Conservation (phyloP, 331 rosid species). For the Quercus tomentella region DNA sequence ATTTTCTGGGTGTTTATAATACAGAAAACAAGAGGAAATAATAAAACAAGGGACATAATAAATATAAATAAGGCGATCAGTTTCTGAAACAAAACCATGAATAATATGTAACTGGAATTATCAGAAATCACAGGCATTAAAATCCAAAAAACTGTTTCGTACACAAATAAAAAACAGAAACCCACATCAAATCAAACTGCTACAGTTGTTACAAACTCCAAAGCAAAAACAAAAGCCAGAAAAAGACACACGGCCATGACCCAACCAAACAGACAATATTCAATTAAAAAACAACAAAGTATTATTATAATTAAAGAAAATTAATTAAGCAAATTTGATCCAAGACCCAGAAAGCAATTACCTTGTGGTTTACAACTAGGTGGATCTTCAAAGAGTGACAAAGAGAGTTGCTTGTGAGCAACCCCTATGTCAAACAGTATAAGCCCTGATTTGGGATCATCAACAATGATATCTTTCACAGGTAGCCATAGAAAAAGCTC, state of each 20-base stretch:
- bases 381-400: constrained; percentile 89
- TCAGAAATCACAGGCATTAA: constrained; percentile 9
- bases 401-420: constrained; percentile 74
- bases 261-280: not conserved
- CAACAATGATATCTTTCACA: constrained; percentile 73
- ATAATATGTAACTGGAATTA: constrained; percentile 11
- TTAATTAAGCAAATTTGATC: constrained; percentile 4
- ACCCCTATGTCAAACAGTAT: constrained; percentile 83
- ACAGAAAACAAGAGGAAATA: not conserved
- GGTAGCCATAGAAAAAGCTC: constrained; percentile 91
- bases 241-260: not conserved
- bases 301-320: not conserved
- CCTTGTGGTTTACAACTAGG: constrained; percentile 75
- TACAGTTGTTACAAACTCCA: constrained; percentile 20
- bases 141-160: constrained; percentile 26
- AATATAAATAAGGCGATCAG: constrained; percentile 13
- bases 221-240: not conserved
- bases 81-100: constrained; percentile 8
- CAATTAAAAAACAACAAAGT: not conserved
- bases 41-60: not conserved
- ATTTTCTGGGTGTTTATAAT: not conserved
- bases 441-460: constrained; percentile 69
- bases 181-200: constrained; percentile 21
- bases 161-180: constrained; percentile 18
- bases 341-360: constrained; percentile 3